phyloP scores from a whole-genome alignment of 495 filamentous ascomycete genomes.

The Sordaria brevicollis region DNA sequence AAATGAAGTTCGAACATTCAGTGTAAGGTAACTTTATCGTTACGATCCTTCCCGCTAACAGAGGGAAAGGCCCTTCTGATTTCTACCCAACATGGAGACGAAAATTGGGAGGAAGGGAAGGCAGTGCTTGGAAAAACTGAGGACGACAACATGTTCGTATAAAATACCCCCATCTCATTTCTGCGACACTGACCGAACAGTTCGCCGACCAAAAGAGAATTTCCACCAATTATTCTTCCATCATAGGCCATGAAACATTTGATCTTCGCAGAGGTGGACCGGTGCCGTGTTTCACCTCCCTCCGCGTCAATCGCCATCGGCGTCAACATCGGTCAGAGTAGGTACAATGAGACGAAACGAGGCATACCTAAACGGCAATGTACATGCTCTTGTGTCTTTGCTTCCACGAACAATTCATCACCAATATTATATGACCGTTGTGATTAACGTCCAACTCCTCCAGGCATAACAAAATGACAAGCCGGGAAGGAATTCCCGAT shows the following conservation, averaged over 20 bases:
- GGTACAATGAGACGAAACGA: neutral
- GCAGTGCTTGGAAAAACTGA: neutral
- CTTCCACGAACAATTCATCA: neutral
- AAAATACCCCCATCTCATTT: neutral
- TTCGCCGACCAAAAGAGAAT: neutral
- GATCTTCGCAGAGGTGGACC: neutral
- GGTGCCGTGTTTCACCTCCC: neutral
- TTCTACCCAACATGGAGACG: too few relatives aligned
- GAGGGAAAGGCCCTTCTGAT: neutral
- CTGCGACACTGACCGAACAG: neutral
- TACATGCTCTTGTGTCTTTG: neutral
- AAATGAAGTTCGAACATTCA: neutral
- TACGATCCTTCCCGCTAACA: neutral
- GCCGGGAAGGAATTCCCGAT: neutral
- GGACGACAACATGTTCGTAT: neutral
- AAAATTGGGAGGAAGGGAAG: too few relatives aligned
- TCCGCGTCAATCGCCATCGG: neutral
- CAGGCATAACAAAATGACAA: neutral
- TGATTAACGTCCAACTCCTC: neutral
- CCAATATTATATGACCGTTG: neutral
- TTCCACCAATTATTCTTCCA: neutral
- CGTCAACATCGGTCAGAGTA: neutral
- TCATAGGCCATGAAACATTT: neutral
- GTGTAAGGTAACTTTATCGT: neutral
- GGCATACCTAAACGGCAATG: neutral